These are phyloP conservation scores for Jamesozyma hellenica DNA, from an alignment of 805 yeast species.

Conservation along the genomic window DNA sequence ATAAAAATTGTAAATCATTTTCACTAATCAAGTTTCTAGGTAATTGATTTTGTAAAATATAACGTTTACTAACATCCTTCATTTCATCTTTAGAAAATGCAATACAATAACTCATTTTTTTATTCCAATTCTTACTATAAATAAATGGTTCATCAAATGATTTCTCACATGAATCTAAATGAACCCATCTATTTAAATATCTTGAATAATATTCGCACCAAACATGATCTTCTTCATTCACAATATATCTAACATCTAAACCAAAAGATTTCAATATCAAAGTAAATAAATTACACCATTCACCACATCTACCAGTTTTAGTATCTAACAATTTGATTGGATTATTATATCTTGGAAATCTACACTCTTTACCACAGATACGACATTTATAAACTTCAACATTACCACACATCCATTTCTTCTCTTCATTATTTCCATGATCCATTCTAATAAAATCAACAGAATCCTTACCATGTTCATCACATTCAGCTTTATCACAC, in stretches of 20 bases:
- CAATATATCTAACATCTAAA: constrained; percentile 55
- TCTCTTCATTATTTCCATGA: constrained; percentile 39
- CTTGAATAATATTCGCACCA: constrained; percentile 86
- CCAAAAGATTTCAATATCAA: constrained; percentile 60
- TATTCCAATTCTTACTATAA: constrained; percentile 84
- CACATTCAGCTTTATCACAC: constrained; percentile 66
- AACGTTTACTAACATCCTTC: constrained; percentile 60
- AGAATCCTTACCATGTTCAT: constrained; percentile 27
- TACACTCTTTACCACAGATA: constrained; percentile 36
- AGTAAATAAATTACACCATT: constrained; percentile 83
- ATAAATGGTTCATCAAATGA: constrained; percentile 73
- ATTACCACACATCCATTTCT: constrained; percentile 37
- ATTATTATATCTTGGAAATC: constrained; percentile 73
- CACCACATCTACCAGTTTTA: constrained; percentile 82
- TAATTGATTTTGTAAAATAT: constrained; percentile 40
- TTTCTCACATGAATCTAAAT: constrained; percentile 80
- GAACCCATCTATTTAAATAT: constrained; percentile 63
- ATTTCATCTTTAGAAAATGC: constrained; percentile 57
- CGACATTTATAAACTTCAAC: constrained; percentile 60
- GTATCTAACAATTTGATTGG: constrained; percentile 52
- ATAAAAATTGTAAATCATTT: constrained; percentile 27
- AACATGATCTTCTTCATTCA: constrained; percentile 91
- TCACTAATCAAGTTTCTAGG: constrained; percentile 42
- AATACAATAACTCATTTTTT: constrained; percentile 79
- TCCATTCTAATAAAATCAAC: constrained; percentile 32